Evolutionary conservation across 1,139 yeast genomes (phyloP), one percentile per base, ranked within the genome.

Genomic region (Arxiozyma heterogenica): DNA sequence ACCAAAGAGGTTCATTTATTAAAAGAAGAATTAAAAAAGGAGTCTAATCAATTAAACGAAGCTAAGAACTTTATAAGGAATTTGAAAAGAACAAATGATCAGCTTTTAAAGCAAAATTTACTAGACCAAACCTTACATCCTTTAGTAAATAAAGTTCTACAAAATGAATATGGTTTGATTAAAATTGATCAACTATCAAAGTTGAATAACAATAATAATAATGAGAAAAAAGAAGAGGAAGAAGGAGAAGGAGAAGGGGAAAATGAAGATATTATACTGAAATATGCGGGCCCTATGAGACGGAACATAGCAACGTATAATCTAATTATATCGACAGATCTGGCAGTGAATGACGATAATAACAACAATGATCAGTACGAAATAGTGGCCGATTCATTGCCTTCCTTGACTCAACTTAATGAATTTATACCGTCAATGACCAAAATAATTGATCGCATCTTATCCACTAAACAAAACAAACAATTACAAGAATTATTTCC

Each of bases 41-140:
- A 64, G 48, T 58, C 58, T 46, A 53, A 56, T 25, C 54, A 54
- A 23, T 53, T 65, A 22, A 51, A 57, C n/a, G 66, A 63, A 17
- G 49, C 57, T 21, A 58, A 54, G 42, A 54, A 49, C 15, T 38
- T 57, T n/a, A 47, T 57, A 23, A 53, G 51, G 20, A 52, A 54
- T 17, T 42, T 60, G 22, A 53, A 58, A 23, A 47, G 50, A 43
- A 56, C 52, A 41, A 61, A 61, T 43, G 55, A 54, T 15, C 57
- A 51, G 11, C 50, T 53, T 15, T 55, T 66, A 1, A 57, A 57
- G 17, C 63, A 62, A 25, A 57, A 58, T 34, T 52, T 65, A 20
- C 47, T 62, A 39, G 52, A 57, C n/a, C 56, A 58, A 30, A 58
- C 60, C 41, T 48, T 67, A 21, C 68, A 67, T 50, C 69, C 70